Evolutionary conservation across 768 basidiomycete genomes (phyloP).

Genomic region (Suillus plorans): DNA sequence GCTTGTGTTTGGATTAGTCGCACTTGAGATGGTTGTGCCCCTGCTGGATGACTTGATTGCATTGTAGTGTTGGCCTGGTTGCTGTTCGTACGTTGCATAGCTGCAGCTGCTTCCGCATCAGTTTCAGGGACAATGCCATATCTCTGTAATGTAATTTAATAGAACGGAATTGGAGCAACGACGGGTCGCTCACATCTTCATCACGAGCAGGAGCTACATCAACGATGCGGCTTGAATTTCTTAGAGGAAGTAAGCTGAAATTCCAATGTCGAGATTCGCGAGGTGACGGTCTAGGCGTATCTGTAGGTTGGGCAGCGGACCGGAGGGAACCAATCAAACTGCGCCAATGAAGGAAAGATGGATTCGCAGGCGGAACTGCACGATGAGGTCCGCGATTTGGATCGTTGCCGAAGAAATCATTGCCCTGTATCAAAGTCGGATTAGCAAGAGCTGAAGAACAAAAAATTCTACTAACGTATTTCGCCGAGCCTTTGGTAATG

Average conservation of each 20-base stretch:
- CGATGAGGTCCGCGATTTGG: background rate
- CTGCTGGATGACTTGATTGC: background rate
- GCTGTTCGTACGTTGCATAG: background rate
- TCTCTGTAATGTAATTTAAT: background rate
- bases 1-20: background rate
- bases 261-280: background rate
- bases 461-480: background rate
- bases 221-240: background rate
- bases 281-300: no score
- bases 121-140: background rate
- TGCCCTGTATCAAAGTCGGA: background rate
- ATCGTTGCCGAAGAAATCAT: background rate
- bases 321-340: no score
- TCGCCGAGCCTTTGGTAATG: no score
- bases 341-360: background rate
- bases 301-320: no score
- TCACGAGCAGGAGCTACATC: background rate
- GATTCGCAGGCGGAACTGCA: background rate
- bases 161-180: background rate
- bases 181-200: background rate
- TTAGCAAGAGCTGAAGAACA: background rate
- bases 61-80: background rate
- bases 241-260: background rate
- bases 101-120: background rate
- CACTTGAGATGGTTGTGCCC: background rate